Evolutionary conservation across 176 grass and related monocot genomes (phyloP).

Genomic region (Zea luxurians): DNA sequence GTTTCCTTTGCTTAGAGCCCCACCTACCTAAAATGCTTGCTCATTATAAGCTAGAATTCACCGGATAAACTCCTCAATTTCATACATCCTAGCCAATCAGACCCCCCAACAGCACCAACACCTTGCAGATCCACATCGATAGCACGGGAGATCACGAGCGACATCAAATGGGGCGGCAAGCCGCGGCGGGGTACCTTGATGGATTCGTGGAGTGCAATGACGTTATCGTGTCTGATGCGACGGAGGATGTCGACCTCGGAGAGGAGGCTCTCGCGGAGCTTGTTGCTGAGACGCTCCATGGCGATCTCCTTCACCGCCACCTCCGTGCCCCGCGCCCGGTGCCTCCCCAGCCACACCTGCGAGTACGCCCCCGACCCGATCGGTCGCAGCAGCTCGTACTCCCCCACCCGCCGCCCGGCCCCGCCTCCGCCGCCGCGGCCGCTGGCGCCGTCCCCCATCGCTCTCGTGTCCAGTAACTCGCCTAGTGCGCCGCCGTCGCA

Average conservation of each 20-base stretch:
- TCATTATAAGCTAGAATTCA: constrained; percentile 21
- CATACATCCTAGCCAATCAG: background rate
- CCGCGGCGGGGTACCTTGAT: constrained; percentile 46
- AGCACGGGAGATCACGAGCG: background rate
- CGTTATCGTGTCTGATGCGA: constrained; percentile 73
- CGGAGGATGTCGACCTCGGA: constrained; percentile 91
- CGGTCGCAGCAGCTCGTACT: constrained; percentile 59
- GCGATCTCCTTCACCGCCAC: constrained; percentile 96
- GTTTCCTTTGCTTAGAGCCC: constrained; percentile 2
- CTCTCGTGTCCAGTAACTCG: background rate
- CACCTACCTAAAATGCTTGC: background rate
- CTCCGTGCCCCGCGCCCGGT: constrained; percentile 48
- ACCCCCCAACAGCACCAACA: constrained; percentile 8
- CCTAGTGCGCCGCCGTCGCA: constrained; percentile 4
- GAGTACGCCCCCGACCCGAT: constrained; percentile 92
- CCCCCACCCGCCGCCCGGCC: constrained; percentile 57
- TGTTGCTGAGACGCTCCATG: constrained; percentile 70
- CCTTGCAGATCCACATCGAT: constrained; percentile 29
- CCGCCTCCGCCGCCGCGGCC: constrained; percentile 6
- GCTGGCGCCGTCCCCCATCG: constrained; percentile 40
- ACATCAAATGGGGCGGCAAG: background rate
- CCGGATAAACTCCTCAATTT: constrained; percentile 5
- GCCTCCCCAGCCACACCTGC: constrained; percentile 70
- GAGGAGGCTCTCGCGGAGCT: constrained; percentile 90
- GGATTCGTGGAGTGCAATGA: constrained; percentile 80